Percentiles rank a stretch among this genome's conserved stretches.
Evolutionary conservation across 768 basidiomycete genomes (phyloP).

Genomic region (Macrolepiota dolichaula): DNA sequence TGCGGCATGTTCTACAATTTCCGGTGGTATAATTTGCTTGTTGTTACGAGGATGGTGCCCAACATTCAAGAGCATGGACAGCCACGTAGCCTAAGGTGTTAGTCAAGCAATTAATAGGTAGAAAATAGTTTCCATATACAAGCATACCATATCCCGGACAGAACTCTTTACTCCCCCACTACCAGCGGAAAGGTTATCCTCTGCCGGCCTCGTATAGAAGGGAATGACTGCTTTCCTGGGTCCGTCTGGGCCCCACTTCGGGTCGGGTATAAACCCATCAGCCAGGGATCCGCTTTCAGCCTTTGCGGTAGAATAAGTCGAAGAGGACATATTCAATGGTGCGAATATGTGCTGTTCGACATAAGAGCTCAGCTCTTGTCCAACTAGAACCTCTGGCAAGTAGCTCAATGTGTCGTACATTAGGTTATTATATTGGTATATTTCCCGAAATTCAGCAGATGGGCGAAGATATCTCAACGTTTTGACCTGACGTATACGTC

Average conservation of each 20-base stretch:
- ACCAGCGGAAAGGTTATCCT: slow-evolving; percentile 36
- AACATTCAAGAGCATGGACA: slow-evolving; percentile 35
- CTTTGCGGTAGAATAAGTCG: slow-evolving; percentile 37
- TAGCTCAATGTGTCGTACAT: slow-evolving; percentile 41
- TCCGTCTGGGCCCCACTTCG: slow-evolving; percentile 25
- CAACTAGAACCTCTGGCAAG: slow-evolving; percentile 33
- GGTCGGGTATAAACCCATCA: slow-evolving; percentile 30
- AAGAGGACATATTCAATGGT: slow-evolving; percentile 35
- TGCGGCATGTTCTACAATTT: slow-evolving; percentile 32
- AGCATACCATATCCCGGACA: slow-evolving; percentile 34
- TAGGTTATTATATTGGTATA: slow-evolving; percentile 43
- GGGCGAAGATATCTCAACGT: slow-evolving; percentile 33
- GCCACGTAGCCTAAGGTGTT: slow-evolving; percentile 25
- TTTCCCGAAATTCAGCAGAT: slow-evolving; percentile 35
- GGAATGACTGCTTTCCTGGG: slow-evolving; percentile 31
- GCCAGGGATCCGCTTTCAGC: slow-evolving; percentile 26
- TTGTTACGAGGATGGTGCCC: slow-evolving; percentile 35
- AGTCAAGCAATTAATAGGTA: not conserved
- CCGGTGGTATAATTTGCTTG: slow-evolving; percentile 30
- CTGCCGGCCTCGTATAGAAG: slow-evolving; percentile 34
- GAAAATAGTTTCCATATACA: not conserved
- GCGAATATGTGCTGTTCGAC: slow-evolving; percentile 33
- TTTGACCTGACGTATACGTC: slow-evolving; percentile 24
- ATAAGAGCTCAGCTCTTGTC: slow-evolving; percentile 24
- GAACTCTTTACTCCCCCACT: slow-evolving; percentile 37